Base-by-base conservation (phyloP, 495 filamentous ascomycete species). In the Daldinia grandis region DNA sequence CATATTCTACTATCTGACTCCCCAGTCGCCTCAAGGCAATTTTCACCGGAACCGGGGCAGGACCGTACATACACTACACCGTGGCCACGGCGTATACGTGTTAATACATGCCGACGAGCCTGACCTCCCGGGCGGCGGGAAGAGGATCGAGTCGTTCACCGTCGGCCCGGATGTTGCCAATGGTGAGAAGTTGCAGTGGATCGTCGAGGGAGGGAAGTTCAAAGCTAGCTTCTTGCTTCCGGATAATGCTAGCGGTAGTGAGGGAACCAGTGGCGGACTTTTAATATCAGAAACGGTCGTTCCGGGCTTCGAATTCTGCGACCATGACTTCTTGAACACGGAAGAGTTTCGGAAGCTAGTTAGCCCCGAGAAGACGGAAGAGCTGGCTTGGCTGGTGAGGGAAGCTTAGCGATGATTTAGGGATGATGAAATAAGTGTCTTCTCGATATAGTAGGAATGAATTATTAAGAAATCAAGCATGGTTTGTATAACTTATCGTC, bases 251-350 rank as follows among this genome's bases (percentile, higher is more conserved):
- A 50, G 38, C 30, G 74, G 74, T 40, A 67, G 60, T 25, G 71
- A 72, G 25, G 80, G 70, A 21, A 50, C 10, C 4, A 79, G 74
- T 27, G 78, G 76, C 27, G 85, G 84, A 12, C 70, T 90, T 66
- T 78, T 91, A 75, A 91, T 92, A 71, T 88, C 84, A 38, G 88
- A 92, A 82, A 87, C 87, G 15, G 88, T 90, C 7, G 82, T 91
- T 7, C 90, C 90, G 1, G 89, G 89, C 0, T 92, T 90, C 66
- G 88, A 90, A 71, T 87, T 79, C 44, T 81, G 75, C 63, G 89
- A 91, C 66, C 87, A 91, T 75, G 87, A 89, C 65, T 91, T 91
- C 67, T 72, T 90, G 62, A 73, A 66, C 21, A 57, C 57, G 24
- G 76, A 81, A 42, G 76, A 74, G 33, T 77, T 91, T 66, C 63